Base-by-base conservation (phyloP, 129 eudicot genomes). In the Flaveria robusta region DNA sequence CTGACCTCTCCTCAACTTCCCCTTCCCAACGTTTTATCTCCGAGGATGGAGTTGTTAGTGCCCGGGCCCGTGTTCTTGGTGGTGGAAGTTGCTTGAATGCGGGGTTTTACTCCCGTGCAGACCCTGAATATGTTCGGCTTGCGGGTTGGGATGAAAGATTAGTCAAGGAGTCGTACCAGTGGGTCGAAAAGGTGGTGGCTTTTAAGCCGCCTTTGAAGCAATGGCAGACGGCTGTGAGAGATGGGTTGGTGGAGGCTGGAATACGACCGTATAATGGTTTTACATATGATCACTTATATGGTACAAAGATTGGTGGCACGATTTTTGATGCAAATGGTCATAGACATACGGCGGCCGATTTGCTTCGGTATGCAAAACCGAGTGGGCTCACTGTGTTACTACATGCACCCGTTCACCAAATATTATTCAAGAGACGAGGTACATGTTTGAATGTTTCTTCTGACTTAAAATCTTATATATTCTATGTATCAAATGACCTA, bases 11-110 rank as follows among this genome's bases (percentile, higher is more conserved):
- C 13, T 85, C 82, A 0, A 5, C 90, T 8, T 93, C 98, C 51
- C 98, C 98, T 5, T 81, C 98, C 4, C 98, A 93, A 27, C 88
- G 94, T 10, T 93, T 93, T 76, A 81, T 86, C 45, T 93, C 98
- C 16, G 86, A 87, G 60, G 98, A 93, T 34, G 98, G 98, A 9
- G 96, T 93, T 19, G 81, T 86, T 16, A 93, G 68, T 45, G 87
- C 98, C 3, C 86, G 98, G 0, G 98, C 90, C 1, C 90, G 95
- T 1, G 92, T 90, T 2, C 88, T 93, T 1, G 98, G 98, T 4
- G 98, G 98, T 39, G 97, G 89, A 9, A 88, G 86, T 58, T 88
- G 92, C 81, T 26, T 93, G 45, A 93, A 93, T 54, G 97, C 98
- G 2, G 98, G 98, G 1, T 93, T 93, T 47, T 93, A 93, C 82